phyloP scores from a whole-genome alignment of 2,329 filamentous ascomycete genomes.

The Beauveria rudraprayagi region DNA sequence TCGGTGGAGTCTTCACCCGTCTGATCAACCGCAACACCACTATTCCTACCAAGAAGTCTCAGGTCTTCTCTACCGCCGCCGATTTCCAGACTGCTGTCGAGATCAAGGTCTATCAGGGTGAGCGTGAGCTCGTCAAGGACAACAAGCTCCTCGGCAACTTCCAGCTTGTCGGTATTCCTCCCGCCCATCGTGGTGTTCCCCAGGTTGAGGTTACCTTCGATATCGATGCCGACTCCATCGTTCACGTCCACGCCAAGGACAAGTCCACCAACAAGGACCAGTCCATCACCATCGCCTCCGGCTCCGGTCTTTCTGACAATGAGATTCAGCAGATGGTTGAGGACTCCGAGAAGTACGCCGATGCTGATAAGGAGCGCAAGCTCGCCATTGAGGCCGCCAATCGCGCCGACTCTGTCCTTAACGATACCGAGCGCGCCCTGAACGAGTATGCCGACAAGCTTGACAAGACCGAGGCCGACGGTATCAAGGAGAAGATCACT shows the following conservation, averaged over 20 bases:
- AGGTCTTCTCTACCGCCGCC: conserved; percentile 93
- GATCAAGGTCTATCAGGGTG: conserved; percentile 99
- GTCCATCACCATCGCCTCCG: conserved; percentile 97
- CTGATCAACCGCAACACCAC: conserved; percentile 99
- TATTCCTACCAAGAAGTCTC: conserved; percentile 98
- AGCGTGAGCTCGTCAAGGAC: conserved; percentile 96
- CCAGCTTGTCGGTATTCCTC: conserved; percentile 95
- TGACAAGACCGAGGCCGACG: conserved; percentile 90
- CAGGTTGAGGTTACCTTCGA: conserved; percentile 98
- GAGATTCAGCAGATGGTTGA: conserved; percentile 98
- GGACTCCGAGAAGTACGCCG: conserved; percentile 94
- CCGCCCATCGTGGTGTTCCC: conserved; percentile 90
- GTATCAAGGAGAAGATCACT: conserved; percentile 89
- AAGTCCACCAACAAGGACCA: conserved; percentile 99
- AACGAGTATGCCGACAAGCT: conserved; percentile 95
- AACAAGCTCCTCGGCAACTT: conserved; percentile 99
- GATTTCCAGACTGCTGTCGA: conserved; percentile 98
- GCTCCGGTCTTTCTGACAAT: conserved; percentile 86
- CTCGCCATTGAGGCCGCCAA: conserved; percentile 91
- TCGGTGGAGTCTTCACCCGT: conserved; percentile 95
- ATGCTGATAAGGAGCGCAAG: conserved; percentile 95
- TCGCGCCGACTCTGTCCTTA: conserved; percentile 90
- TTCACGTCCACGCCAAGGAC: conserved; percentile 97
- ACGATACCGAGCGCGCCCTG: conserved; percentile 96
- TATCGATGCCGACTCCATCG: conserved; percentile 95